phyloP scores from a whole-genome alignment of 768 basidiomycete genomes.

The Trametes elegans region DNA sequence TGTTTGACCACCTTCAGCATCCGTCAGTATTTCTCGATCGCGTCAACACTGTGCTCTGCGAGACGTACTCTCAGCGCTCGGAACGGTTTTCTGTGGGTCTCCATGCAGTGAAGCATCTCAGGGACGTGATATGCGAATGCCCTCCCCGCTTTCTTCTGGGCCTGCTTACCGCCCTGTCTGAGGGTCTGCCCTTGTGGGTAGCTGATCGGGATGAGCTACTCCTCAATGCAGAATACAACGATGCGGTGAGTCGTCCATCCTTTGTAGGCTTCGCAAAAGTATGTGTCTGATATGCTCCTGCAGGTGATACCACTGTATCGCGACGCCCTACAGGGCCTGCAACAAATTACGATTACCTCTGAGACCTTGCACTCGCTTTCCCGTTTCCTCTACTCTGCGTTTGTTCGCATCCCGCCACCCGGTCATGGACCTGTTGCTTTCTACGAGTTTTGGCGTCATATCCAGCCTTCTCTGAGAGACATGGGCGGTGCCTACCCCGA shows the following conservation, averaged over 20 bases:
- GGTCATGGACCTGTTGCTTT: conserved; percentile 54
- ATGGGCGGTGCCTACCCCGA: conserved; percentile 35
- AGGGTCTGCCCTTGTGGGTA: conserved; percentile 51
- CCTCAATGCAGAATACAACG: conserved; percentile 43
- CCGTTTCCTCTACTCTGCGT: conserved; percentile 49
- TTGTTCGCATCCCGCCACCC: conserved; percentile 44
- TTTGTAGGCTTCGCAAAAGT: no score
- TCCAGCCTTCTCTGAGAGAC: conserved; percentile 20
- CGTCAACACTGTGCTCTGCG: conserved; percentile 7
- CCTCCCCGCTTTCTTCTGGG: conserved; percentile 15
- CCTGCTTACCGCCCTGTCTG: conserved; percentile 29
- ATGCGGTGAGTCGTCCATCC: conserved; percentile 38
- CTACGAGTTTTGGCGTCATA: conserved; percentile 54
- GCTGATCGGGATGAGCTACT: conserved; percentile 43
- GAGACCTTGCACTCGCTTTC: conserved; percentile 41
- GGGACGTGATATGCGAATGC: not conserved
- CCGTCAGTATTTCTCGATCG: not conserved
- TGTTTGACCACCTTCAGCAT: not conserved
- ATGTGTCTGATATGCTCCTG: not conserved
- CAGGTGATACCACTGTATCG: conserved; percentile 41
- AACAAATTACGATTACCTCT: conserved; percentile 37
- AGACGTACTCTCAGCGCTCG: conserved; percentile 3
- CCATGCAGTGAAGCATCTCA: not conserved
- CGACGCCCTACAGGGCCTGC: conserved; percentile 40
- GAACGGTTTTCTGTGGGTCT: not conserved